phyloP scores from a whole-genome alignment of 1,284 basidiomycete genomes.

The Hypsizygus ulmarius region DNA sequence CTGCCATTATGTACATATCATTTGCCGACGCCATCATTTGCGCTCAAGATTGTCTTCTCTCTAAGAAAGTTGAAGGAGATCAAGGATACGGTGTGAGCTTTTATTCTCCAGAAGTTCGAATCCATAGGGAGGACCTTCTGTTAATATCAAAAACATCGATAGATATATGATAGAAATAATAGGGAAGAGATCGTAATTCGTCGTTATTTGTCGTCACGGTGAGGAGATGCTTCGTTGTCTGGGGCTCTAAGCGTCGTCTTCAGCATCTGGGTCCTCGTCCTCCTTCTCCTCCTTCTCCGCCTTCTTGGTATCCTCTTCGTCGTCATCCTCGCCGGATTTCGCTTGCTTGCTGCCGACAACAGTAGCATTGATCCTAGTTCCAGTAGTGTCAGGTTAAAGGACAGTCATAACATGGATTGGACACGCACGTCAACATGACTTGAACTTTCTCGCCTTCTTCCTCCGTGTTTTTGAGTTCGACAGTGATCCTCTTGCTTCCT shows the following conservation, averaged over 20 bases:
- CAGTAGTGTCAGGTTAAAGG: slow-evolving; percentile 7
- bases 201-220: no score
- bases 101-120: no score
- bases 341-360: slow-evolving; percentile 71
- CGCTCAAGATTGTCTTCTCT: no score
- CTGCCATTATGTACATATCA: no score
- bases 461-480: slow-evolving; percentile 57
- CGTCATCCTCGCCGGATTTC: slow-evolving; percentile 37
- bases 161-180: no score
- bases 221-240: neutral
- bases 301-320: slow-evolving; percentile 24
- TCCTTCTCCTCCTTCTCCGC: slow-evolving; percentile 2
- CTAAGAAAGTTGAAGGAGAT: no score
- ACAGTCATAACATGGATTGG: neutral
- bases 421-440: slow-evolving; percentile 70
- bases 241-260: neutral
- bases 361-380: slow-evolving; percentile 69
- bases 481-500: slow-evolving; percentile 61
- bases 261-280: slow-evolving; percentile 6
- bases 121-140: no score
- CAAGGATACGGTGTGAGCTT: no score
- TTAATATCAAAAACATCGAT: no score
- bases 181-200: no score
- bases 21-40: no score
- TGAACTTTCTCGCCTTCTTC: slow-evolving; percentile 62